Evolutionary conservation across 2,329 filamentous ascomycete genomes (phyloP).

Genomic region (Trichothecium roseum): DNA sequence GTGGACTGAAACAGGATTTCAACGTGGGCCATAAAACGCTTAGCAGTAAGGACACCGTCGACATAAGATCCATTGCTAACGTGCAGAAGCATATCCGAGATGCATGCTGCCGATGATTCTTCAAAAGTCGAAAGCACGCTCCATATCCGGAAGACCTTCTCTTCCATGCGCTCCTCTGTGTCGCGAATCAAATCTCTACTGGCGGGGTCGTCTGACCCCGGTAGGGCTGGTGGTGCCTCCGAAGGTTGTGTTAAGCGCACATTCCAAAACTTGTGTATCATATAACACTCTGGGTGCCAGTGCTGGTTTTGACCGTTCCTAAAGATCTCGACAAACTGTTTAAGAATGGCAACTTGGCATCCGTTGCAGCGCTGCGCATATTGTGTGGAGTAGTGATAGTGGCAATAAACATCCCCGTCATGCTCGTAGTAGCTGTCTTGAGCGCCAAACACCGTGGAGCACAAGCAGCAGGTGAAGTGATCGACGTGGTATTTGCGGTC

Average conservation of each 20-base stretch:
- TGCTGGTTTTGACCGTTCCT: slow-evolving; percentile 97
- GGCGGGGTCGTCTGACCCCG: slow-evolving; percentile 38
- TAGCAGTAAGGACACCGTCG: slow-evolving; percentile 87
- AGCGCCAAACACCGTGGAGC: slow-evolving; percentile 93
- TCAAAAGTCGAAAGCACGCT: slow-evolving; percentile 95
- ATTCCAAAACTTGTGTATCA: slow-evolving; percentile 99
- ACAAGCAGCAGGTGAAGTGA: slow-evolving; percentile 96
- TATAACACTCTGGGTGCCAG: slow-evolving; percentile 99
- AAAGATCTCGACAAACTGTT: slow-evolving; percentile 98
- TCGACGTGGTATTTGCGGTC: slow-evolving; percentile 99
- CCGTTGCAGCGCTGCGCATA: slow-evolving; percentile 95
- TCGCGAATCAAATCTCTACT: slow-evolving; percentile 67
- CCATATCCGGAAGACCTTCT: slow-evolving; percentile 97
- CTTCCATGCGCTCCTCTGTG: slow-evolving; percentile 90
- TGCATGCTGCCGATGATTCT: slow-evolving; percentile 94
- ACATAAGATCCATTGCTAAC: slow-evolving; percentile 97
- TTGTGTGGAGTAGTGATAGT: slow-evolving; percentile 97
- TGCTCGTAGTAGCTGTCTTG: slow-evolving; percentile 99
- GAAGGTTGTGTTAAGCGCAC: slow-evolving; percentile 65
- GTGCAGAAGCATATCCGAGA: slow-evolving; percentile 97
- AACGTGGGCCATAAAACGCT: slow-evolving; percentile 92
- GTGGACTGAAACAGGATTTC: slow-evolving; percentile 85
- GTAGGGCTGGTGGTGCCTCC: slow-evolving; percentile 32
- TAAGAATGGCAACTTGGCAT: slow-evolving; percentile 92
- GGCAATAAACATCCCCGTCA: slow-evolving; percentile 90